These are phyloP conservation scores for Dendrostoma leiphaemia DNA, from an alignment of 2,329 filamentous ascomycete species.

Conservation along the genomic window DNA sequence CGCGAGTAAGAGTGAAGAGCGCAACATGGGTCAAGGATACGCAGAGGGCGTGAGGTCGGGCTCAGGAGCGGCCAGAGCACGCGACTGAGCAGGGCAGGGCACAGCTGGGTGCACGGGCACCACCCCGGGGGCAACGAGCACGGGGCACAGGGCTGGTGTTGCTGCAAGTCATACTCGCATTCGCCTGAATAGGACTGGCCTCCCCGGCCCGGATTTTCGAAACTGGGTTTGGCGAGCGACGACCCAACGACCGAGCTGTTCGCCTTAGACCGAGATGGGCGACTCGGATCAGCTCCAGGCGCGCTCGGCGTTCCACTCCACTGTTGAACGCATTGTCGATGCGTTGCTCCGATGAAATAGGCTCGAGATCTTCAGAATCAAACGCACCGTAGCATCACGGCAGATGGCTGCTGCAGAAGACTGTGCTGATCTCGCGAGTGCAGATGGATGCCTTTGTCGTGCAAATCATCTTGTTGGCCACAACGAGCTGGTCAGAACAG, in stretches of 20 bases:
- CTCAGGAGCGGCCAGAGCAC: neutral
- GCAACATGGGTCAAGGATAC: neutral
- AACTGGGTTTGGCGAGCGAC: too few species aligned
- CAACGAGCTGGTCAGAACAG: too few species aligned
- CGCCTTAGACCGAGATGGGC: neutral
- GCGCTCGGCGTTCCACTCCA: neutral
- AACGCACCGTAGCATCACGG: too few species aligned
- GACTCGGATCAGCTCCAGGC: neutral
- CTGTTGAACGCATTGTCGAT: too few species aligned
- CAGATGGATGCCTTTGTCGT: too few species aligned
- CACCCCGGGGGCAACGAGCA: neutral
- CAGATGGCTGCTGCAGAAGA: too few species aligned
- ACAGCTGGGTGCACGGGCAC: slow-evolving; percentile 2
- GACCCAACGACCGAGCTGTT: neutral
- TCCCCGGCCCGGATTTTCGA: neutral
- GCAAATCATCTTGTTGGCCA: too few species aligned
- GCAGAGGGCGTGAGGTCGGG: neutral
- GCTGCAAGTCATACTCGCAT: slow-evolving; percentile 14
- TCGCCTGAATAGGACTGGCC: slow-evolving; percentile 1
- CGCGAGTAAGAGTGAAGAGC: neutral
- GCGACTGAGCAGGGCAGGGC: too few species aligned
- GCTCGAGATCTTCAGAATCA: too few species aligned
- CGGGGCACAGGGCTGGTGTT: neutral
- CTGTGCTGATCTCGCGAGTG: too few species aligned
- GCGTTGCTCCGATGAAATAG: too few species aligned